A percentile compares a stretch with the other conserved stretches of the same genome.
These are phyloP conservation scores for Scleromitrula shiraiana DNA, from an alignment of 2,329 filamentous ascomycete genomes.

Conservation along the genomic window DNA sequence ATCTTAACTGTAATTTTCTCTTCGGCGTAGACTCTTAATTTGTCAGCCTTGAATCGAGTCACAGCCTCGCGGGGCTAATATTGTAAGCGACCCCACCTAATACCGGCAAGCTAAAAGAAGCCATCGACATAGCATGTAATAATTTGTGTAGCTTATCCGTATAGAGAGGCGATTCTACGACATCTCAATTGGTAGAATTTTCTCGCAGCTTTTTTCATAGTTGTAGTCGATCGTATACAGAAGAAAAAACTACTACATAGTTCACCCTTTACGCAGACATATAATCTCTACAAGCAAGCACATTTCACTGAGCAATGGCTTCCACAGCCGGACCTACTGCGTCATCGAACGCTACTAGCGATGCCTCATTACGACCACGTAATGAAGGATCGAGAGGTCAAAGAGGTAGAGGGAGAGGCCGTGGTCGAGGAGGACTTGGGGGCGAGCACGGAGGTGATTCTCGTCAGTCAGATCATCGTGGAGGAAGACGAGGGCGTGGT, in stretches of 20 bases:
- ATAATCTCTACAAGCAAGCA: neutral
- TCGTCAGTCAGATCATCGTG: constrained; percentile 15
- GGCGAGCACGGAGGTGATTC: constrained; percentile 26
- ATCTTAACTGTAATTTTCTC: neutral
- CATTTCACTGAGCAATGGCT: constrained; percentile 3
- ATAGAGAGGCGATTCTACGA: neutral
- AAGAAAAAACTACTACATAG: neutral
- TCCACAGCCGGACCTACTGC: constrained; percentile 11
- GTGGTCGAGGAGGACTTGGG: constrained; percentile 1
- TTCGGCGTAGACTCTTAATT: neutral
- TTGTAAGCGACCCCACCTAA: constrained; percentile 1
- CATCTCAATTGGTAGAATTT: neutral
- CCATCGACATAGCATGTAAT: constrained; percentile 1
- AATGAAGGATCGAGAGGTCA: constrained; percentile 31
- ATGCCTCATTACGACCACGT: constrained; percentile 6
- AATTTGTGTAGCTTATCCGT: neutral
- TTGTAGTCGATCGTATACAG: no score
- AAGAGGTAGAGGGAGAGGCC: constrained; percentile 29
- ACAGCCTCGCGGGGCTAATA: constrained; percentile 1
- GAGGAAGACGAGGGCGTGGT: constrained; percentile 17
- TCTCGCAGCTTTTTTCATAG: neutral
- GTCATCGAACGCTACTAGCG: neutral
- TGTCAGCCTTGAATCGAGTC: constrained; percentile 6
- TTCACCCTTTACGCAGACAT: neutral
- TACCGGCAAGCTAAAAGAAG: neutral